Percentiles rank a stretch among this genome's conserved stretches.
phyloP scores from a whole-genome alignment of 176 grass and related monocot species.

The Bothriochloa decipiens region DNA sequence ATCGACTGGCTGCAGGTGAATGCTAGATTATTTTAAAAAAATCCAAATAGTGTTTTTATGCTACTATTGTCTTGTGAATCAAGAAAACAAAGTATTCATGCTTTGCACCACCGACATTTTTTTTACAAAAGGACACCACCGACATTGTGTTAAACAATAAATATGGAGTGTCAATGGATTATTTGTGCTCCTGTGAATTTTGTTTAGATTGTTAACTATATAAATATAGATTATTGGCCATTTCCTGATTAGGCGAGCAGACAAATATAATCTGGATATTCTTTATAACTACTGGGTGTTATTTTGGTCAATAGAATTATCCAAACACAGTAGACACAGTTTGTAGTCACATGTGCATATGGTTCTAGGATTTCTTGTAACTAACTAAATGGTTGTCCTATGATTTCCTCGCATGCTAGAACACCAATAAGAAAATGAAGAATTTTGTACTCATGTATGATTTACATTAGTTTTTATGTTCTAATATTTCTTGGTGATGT shows the following conservation, averaged over 20 bases:
- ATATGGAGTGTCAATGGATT: constrained; percentile 10
- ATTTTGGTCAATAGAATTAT: neutral
- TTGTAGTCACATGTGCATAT: neutral
- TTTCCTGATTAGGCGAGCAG: neutral
- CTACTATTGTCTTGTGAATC: neutral
- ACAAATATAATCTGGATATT: neutral
- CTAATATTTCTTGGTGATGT: constrained; percentile 41
- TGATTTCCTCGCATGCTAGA: constrained; percentile 2
- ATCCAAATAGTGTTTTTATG: constrained; percentile 14
- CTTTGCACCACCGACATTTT: neutral
- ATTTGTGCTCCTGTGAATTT: neutral
- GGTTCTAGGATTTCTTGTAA: constrained; percentile 29
- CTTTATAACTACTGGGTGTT: neutral
- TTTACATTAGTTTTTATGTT: constrained; percentile 30
- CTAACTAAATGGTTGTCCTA: neutral
- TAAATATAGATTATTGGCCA: neutral
- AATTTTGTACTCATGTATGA: constrained; percentile 6
- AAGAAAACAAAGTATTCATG: neutral
- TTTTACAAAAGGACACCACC: too few relatives aligned
- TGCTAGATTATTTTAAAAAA: constrained; percentile 15
- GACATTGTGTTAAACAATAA: neutral
- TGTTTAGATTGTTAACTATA: neutral
- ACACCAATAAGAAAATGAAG: neutral
- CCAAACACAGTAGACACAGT: neutral
- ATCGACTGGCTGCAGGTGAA: constrained; percentile 90